Evolutionary conservation across 306 rosid species (phyloP).

Genomic region (Arachis hypogaea): DNA sequence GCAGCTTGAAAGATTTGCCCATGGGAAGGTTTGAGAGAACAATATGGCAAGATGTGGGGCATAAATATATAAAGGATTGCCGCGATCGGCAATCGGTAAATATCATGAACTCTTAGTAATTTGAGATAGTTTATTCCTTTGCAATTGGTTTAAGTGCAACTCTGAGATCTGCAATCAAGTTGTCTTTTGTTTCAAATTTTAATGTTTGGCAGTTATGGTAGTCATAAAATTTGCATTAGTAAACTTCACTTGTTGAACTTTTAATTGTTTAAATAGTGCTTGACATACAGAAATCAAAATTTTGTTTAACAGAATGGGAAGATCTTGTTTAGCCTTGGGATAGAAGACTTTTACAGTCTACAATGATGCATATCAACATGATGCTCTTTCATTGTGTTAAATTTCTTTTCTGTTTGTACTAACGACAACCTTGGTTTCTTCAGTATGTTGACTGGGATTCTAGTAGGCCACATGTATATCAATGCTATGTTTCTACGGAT

Average conservation of each 20-base stretch:
- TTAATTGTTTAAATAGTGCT: neutral
- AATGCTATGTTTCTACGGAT: conserved; percentile 58
- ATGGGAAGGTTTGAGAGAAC: conserved; percentile 54
- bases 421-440: conserved; percentile 31
- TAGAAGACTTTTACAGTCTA: neutral
- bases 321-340: neutral
- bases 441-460: conserved; percentile 74
- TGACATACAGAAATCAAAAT: neutral
- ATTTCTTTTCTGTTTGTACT: conserved; percentile 10
- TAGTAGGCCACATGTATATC: conserved; percentile 51
- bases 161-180: neutral
- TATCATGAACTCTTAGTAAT: conserved; percentile 10
- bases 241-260: neutral
- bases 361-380: neutral
- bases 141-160: neutral
- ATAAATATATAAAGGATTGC: neutral
- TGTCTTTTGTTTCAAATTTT: neutral
- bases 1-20: conserved; percentile 45
- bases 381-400: neutral
- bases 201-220: neutral
- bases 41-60: conserved; percentile 60
- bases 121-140: neutral
- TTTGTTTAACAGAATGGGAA: neutral
- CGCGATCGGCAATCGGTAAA: conserved; percentile 59
- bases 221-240: neutral